These are phyloP conservation scores for Exophiala spinifera DNA, from an alignment of 2,329 filamentous ascomycete genomes.

Conservation along the genomic window DNA sequence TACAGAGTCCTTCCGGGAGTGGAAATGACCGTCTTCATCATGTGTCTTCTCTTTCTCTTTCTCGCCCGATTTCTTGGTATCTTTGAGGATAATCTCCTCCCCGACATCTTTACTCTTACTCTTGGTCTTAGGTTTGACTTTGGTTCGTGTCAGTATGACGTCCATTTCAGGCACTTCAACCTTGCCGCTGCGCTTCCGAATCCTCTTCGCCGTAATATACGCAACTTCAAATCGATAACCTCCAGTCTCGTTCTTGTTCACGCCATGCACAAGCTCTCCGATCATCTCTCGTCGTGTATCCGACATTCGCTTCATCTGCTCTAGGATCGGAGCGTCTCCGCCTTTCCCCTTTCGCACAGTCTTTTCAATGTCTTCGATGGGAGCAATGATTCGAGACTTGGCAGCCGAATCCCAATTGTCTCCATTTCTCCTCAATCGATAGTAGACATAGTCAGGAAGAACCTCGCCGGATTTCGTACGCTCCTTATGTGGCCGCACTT, in stretches of 20 bases:
- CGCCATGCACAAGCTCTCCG: slow-evolving; percentile 12
- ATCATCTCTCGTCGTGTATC: slow-evolving; percentile 16
- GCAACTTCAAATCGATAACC: slow-evolving; percentile 20
- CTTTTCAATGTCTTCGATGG: slow-evolving; percentile 22
- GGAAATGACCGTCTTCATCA: slow-evolving; percentile 13
- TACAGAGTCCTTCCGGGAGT: slow-evolving; percentile 20
- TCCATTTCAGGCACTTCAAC: slow-evolving; percentile 24
- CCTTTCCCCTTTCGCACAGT: slow-evolving; percentile 14
- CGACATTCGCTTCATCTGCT: slow-evolving; percentile 20
- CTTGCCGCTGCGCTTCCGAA: slow-evolving; percentile 8
- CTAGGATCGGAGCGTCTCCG: slow-evolving; percentile 15
- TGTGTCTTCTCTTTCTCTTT: slow-evolving; percentile 15
- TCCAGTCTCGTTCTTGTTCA: slow-evolving; percentile 17
- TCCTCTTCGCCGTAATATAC: slow-evolving; percentile 20
- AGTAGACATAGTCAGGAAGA: slow-evolving; percentile 22
- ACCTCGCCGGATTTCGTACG: slow-evolving; percentile 4
- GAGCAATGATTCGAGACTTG: slow-evolving; percentile 9
- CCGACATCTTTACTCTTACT: slow-evolving; percentile 11
- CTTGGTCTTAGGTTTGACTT: slow-evolving; percentile 1
- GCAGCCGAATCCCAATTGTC: slow-evolving; percentile 19
- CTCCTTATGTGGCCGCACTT: slow-evolving; percentile 11
- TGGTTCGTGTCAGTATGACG: slow-evolving; percentile 19
- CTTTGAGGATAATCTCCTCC: slow-evolving; percentile 10
- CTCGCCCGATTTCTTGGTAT: background rate
- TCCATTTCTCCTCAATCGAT: slow-evolving; percentile 19